Percentiles rank a stretch among this genome's conserved stretches.
These are phyloP conservation scores for Rhododendron vialii DNA, from an alignment of 148 eudicot species.

Conservation along the genomic window DNA sequence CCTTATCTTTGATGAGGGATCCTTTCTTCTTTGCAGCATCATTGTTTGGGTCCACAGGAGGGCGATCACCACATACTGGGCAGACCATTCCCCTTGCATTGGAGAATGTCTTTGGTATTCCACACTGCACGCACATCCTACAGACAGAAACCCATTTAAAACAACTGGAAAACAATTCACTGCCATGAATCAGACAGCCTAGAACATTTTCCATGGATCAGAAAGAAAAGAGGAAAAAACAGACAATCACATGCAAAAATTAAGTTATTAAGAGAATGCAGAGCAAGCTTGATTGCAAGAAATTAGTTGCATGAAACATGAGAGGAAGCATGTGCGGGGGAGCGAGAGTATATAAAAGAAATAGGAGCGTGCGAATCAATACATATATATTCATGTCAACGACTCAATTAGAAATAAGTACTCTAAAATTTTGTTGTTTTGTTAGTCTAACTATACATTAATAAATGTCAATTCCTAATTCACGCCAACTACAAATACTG, in stretches of 20 bases:
- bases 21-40: slow-evolving; percentile 77
- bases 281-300: neutral
- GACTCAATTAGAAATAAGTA: too few relatives aligned
- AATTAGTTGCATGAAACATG: neutral
- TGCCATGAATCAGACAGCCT: neutral
- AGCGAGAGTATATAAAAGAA: neutral
- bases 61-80: slow-evolving; percentile 68
- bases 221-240: neutral
- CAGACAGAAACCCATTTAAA: neutral
- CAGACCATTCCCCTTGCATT: slow-evolving; percentile 74
- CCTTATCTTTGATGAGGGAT: slow-evolving; percentile 88
- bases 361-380: neutral
- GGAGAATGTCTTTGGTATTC: slow-evolving; percentile 81
- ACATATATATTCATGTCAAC: neutral
- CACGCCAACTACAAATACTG: neutral
- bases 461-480: neutral
- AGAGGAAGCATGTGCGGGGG: neutral
- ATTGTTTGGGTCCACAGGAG: slow-evolving; percentile 32
- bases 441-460: neutral
- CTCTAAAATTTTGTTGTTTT: neutral
- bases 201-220: neutral
- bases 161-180: neutral
- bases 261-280: neutral
- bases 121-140: slow-evolving; percentile 91
- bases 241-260: neutral